phyloP scores from a whole-genome alignment of 352 stramenopile genomes.

The Phytopythium aichiense region DNA sequence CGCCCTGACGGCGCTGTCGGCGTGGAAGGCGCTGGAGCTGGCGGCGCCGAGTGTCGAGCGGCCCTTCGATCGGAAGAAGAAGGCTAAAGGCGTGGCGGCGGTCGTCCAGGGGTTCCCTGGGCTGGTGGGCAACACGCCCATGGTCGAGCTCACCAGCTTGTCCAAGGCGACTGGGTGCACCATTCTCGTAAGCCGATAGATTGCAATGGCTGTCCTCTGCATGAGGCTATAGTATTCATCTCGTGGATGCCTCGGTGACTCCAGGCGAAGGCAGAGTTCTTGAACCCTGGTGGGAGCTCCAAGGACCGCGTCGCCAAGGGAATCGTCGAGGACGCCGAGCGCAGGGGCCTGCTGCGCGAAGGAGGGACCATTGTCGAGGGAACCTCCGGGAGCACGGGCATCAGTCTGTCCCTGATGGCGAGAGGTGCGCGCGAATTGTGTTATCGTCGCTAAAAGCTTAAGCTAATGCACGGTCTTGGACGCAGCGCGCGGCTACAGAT shows the following conservation, averaged over 20 bases:
- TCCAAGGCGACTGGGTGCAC: conserved; percentile 88
- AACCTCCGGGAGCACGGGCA: conserved; percentile 97
- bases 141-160: conserved; percentile 89
- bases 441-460: neutral
- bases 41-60: conserved; percentile 8
- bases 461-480: neutral
- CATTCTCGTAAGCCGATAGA: conserved; percentile 61
- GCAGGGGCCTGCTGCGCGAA: conserved; percentile 73
- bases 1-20: conserved; percentile 56
- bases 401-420: conserved; percentile 93
- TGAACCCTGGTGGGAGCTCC: conserved; percentile 96
- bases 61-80: conserved; percentile 12
- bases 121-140: conserved; percentile 91
- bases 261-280: conserved; percentile 93
- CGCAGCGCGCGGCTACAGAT: conserved; percentile 90
- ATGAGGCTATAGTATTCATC: neutral
- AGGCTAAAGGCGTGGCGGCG: conserved; percentile 4
- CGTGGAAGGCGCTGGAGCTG: conserved; percentile 70
- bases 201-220: neutral
- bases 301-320: conserved; percentile 96
- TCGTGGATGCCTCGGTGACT: neutral
- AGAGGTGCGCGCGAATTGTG: conserved; percentile 35
- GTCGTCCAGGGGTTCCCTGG: conserved; percentile 70
- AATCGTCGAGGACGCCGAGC: conserved; percentile 94
- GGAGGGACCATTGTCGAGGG: conserved; percentile 96